phyloP scores from a whole-genome alignment of 1,284 basidiomycete species.

The Ceratobasidium sp. region DNA sequence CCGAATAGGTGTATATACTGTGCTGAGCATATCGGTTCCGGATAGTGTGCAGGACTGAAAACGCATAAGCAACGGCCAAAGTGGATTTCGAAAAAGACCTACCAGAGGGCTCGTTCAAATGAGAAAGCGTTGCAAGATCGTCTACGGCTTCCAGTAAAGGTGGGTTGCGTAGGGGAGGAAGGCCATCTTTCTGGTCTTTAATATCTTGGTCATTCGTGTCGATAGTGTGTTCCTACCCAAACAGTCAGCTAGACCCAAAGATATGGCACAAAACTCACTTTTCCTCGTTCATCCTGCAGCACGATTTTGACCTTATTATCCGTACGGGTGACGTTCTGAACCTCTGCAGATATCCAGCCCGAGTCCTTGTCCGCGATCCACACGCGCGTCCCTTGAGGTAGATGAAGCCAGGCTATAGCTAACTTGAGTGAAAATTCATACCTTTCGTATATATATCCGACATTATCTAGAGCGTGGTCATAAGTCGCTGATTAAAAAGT shows the following conservation, averaged over 20 bases:
- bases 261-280: conserved; percentile 65
- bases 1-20: conserved; percentile 98
- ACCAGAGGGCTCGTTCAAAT: conserved; percentile 98
- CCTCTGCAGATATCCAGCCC: conserved; percentile 93
- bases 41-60: conserved; percentile 93
- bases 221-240: conserved; percentile 76
- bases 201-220: conserved; percentile 85
- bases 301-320: conserved; percentile 76
- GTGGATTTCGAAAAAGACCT: conserved; percentile 52
- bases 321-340: conserved; percentile 73
- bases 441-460: conserved; percentile 44
- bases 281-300: conserved; percentile 88
- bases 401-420: background rate
- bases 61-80: conserved; percentile 55
- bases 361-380: conserved; percentile 92
- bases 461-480: conserved; percentile 43
- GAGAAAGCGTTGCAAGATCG: conserved; percentile 97
- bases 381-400: conserved; percentile 56
- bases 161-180: conserved; percentile 96
- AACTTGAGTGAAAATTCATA: background rate
- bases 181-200: conserved; percentile 77
- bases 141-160: conserved; percentile 97
- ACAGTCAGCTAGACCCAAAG: background rate
- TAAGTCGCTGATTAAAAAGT: conserved; percentile 30
- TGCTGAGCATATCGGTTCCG: conserved; percentile 97